phyloP scores from a whole-genome alignment of 148 eudicot genomes.

The Spergularia bocconei region DNA sequence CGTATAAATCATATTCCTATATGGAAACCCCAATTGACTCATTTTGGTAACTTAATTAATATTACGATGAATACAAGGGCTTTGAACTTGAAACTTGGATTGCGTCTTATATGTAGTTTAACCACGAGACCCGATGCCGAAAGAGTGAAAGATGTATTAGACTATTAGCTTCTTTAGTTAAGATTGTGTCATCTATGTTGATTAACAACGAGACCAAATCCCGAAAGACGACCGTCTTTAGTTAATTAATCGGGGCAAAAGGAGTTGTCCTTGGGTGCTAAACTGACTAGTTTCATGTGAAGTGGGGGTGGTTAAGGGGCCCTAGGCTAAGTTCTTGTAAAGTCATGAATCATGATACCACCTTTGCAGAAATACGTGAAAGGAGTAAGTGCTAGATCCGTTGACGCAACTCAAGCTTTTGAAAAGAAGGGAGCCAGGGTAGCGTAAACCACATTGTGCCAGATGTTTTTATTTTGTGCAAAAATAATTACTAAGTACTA shows the following conservation, averaged over 20 bases:
- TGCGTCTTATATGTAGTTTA: too few species aligned
- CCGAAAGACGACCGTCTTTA: too few species aligned
- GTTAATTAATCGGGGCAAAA: neutral
- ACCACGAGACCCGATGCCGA: too few species aligned
- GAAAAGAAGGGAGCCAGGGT: neutral
- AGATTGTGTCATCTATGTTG: too few species aligned
- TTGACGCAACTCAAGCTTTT: slow-evolving; percentile 3
- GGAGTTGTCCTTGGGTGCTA: neutral
- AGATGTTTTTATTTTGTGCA: neutral
- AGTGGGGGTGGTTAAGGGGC: slow-evolving; percentile 10
- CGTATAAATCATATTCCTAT: too few species aligned
- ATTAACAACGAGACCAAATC: too few species aligned
- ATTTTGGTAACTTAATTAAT: too few species aligned
- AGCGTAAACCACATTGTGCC: neutral
- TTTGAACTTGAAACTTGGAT: too few species aligned
- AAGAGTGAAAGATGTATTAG: too few species aligned
- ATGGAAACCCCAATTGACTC: too few species aligned
- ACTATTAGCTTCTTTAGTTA: too few species aligned
- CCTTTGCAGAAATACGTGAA: slow-evolving; percentile 27
- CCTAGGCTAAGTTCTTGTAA: slow-evolving; percentile 8
- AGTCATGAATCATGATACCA: slow-evolving; percentile 19
- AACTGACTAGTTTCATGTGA: slow-evolving; percentile 21
- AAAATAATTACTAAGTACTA: neutral
- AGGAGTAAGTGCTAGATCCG: slow-evolving; percentile 17
- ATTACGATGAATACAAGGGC: too few species aligned